Base-by-base conservation (phyloP, 176 grass and related monocot species). In the Cenchrus americanus region DNA sequence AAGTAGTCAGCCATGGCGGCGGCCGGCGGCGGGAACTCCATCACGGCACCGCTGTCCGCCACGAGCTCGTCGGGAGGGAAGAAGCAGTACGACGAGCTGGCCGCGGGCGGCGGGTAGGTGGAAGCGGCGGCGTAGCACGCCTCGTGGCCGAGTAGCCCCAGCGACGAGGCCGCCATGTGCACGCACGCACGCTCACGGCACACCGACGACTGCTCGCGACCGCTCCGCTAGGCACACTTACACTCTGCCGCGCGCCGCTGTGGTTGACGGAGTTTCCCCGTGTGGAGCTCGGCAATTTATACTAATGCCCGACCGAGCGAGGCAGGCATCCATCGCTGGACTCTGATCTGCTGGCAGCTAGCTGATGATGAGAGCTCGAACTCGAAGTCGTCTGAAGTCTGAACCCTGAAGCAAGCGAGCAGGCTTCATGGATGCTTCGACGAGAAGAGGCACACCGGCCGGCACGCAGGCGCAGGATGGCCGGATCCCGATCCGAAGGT, bases 251-350 rank as follows among this genome's bases (percentile, higher is more conserved):
- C 55, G 0, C 19, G 37, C 0, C 2, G 71, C 22, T 32, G 23
- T 0, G 34, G 55, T 80, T 84, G 82, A 85, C 46, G 63, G 55
- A 62, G 17, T 1, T 1, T 76, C 32, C 75, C 22, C 53, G 62
- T 63, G 76, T 80, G 70, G 62, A 68, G 76, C 53, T 14, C 62
- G 1, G 62, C 77, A 69, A 90, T 90, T 79, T 90, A 86, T 90
- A 72, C 34, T 34, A 34, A n/a, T n/a, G 27, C 27, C 27, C 78
- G 44, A 8, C 7, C 24, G 32, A 57, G 14, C 4, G 19, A 43
- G 58, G 58, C 58, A 23, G 21, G 21, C 58, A 60, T 11, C n/a
- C 15, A 8, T 59, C 8, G 57, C 10, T 24, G 6, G 21, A 37
- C 1, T 37, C 19, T 11, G 22, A 14, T 1, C n/a, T 11, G 58